Conservation (phyloP, 75 land plant genomes). For the Gnetum montanum region DNA sequence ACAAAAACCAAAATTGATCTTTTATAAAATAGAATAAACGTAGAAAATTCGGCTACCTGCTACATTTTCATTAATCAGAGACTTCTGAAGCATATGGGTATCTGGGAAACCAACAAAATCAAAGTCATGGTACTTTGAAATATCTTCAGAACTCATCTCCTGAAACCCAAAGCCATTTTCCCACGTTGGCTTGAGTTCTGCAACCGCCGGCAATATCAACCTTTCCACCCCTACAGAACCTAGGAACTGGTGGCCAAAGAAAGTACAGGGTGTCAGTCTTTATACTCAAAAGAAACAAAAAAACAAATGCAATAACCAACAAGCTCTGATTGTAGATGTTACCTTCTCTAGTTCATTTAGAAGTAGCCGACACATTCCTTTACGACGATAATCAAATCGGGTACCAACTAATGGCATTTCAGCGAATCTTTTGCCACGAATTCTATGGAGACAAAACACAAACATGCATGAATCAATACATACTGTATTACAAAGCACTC, state of each 20-base stretch:
- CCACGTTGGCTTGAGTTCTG: constrained; percentile 68
- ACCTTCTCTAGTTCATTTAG: constrained; percentile 84
- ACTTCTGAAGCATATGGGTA: constrained; percentile 62
- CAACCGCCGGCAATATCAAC: constrained; percentile 69
- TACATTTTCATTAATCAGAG: background rate
- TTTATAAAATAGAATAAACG: too few species aligned
- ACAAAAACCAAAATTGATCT: background rate
- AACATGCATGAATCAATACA: background rate
- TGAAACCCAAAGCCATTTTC: constrained; percentile 65
- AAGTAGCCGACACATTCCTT: constrained; percentile 89
- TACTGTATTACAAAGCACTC: background rate
- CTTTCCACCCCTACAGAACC: constrained; percentile 52
- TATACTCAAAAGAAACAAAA: background rate
- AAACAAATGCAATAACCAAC: background rate
- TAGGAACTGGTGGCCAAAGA: constrained; percentile 39
- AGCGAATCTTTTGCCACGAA: constrained; percentile 60
- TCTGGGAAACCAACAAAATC: constrained; percentile 58
- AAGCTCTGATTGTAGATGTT: background rate
- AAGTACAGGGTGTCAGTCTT: background rate
- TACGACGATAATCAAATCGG: constrained; percentile 62
- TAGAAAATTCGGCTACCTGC: background rate
- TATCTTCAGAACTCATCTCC: constrained; percentile 34
- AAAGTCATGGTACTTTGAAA: constrained; percentile 29
- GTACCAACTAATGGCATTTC: constrained; percentile 92
- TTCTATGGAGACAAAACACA: constrained; percentile 22